Evolutionary conservation across 805 yeast species (phyloP), one percentile per base, ranked within the genome.

Genomic region (Candida pseudoglaebosa): DNA sequence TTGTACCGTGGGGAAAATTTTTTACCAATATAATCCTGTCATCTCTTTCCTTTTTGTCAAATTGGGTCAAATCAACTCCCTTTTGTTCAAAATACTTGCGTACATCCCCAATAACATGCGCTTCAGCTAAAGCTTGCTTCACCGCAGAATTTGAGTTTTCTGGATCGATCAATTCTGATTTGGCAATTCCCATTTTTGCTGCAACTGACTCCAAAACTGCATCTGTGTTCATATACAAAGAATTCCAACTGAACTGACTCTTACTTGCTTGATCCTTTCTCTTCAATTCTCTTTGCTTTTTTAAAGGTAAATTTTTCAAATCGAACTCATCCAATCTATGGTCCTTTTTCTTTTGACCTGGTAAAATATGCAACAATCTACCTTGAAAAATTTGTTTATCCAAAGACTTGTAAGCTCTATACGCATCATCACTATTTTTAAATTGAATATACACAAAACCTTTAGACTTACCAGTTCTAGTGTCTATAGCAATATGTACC

Each of bases 351-450:
- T 75, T 78, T 36, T 87, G 82, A 2, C 84, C 97, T 12, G 96
- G 90, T 38, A 93, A 64, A 43, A 93, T 83, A 61, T 93, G 99
- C 36, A 93, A 62, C 37, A 93, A 71, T 50, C 99, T 78, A 37
- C 99, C 99, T 64, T 93, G 98, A 69, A 86, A 91, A 56, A 86
- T 83, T 53, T 84, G 84, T 53, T 87, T 89, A 60, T 93, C 99
- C 36, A 90, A 67, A 10, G 71, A 75, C 24, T 72, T 60, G 56
- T 71, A 90, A 0, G 98, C 98, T 20, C 63, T 56, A 1, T 83
- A 78, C 0, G 99, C 99, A 54, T 82, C 82, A 7, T 75, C 73
- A 7, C 82, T 70, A 44, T 77, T 69, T n/a, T 59, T 64, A 54
- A 84, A 93, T 55, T 82, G 79, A 9, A 89, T 72, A 53, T 90